These are phyloP conservation scores for Ambispora gerdemannii DNA, from an alignment of 192 early-diverging fungal genomes.

Conservation along the genomic window DNA sequence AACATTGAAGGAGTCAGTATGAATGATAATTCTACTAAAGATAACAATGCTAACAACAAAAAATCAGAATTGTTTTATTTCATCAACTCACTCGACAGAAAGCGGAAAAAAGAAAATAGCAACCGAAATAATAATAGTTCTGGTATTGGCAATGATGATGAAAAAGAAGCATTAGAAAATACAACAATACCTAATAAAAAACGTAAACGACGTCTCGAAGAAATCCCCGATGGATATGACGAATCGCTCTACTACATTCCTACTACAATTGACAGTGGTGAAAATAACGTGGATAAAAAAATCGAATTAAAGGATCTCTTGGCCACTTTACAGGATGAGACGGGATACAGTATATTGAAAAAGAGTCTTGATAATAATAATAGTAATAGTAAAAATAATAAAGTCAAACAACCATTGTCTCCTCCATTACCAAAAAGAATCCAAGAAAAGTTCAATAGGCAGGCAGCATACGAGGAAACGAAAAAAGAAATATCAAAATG, in stretches of 20 bases:
- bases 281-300: slow-evolving; percentile 54
- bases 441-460: slow-evolving; percentile 81
- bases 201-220: slow-evolving; percentile 53
- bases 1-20: slow-evolving; percentile 41
- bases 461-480: slow-evolving; percentile 79
- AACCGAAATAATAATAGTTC: slow-evolving; percentile 34
- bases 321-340: slow-evolving; percentile 57
- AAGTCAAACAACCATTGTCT: slow-evolving; percentile 46
- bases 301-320: slow-evolving; percentile 76
- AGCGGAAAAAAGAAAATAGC: slow-evolving; percentile 32
- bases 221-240: slow-evolving; percentile 65
- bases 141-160: too few species aligned
- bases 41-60: slow-evolving; percentile 47
- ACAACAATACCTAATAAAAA: slow-evolving; percentile 35
- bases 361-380: slow-evolving; percentile 59
- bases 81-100: slow-evolving; percentile 65
- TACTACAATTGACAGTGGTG: slow-evolving; percentile 33
- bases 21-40: slow-evolving; percentile 40
- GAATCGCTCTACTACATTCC: slow-evolving; percentile 73
- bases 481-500: slow-evolving; percentile 84
- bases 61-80: slow-evolving; percentile 57
- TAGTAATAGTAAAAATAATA: slow-evolving; percentile 45
- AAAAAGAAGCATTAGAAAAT: too few species aligned
- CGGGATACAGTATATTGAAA: slow-evolving; percentile 62
- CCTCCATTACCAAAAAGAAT: slow-evolving; percentile 81